Conservation (phyloP, 345 rosid species). For the Bruguiera sexangula region DNA sequence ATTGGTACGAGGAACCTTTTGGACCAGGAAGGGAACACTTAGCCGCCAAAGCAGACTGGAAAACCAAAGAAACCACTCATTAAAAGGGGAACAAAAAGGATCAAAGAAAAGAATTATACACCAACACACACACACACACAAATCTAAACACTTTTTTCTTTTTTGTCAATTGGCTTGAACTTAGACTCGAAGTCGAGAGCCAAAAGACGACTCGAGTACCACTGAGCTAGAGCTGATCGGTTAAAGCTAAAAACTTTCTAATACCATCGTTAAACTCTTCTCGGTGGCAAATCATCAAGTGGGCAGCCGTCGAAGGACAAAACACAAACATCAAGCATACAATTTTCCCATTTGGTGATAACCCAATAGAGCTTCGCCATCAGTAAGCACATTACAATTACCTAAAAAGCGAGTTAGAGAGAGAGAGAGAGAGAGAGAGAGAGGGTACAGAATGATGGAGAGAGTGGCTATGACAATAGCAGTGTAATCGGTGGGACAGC, state of each 20-base stretch:
- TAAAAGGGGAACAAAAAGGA: neutral
- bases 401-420: neutral
- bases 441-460: conserved; percentile 56
- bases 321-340: neutral
- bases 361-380: neutral
- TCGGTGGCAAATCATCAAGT: conserved; percentile 27
- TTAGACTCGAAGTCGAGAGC: too few relatives aligned
- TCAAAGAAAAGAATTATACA: neutral
- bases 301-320: conserved; percentile 8
- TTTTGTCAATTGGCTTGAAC: too few relatives aligned
- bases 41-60: conserved; percentile 63
- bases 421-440: neutral
- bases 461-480: conserved; percentile 56
- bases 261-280: neutral
- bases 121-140: neutral
- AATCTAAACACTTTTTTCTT: neutral
- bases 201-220: too few relatives aligned
- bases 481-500: conserved; percentile 82
- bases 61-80: conserved; percentile 12
- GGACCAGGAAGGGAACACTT: conserved; percentile 54
- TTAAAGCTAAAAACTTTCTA: neutral
- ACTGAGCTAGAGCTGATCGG: neutral
- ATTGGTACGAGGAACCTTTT: conserved; percentile 61
- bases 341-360: neutral
- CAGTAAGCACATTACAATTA: neutral